These are phyloP conservation scores for Exophiala bonariae DNA, from an alignment of 2,329 filamentous ascomycete genomes.

Conservation along the genomic window DNA sequence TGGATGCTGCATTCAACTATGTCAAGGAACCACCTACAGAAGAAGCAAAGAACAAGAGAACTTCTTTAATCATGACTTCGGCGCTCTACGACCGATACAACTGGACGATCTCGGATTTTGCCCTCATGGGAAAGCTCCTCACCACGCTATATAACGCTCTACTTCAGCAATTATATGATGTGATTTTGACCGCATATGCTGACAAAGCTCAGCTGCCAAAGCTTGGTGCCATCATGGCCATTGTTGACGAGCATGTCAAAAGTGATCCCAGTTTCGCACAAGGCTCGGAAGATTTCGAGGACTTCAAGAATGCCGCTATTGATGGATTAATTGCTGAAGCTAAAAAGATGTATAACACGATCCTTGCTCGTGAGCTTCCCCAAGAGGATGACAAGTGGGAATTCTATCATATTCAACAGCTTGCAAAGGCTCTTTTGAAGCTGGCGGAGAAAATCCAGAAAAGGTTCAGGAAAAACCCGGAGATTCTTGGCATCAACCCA, in stretches of 20 bases:
- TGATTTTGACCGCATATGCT: constrained; percentile 87
- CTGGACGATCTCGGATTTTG: constrained; percentile 70
- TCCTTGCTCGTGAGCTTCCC: constrained; percentile 78
- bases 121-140: constrained; percentile 73
- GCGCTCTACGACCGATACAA: constrained; percentile 59
- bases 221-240: constrained; percentile 74
- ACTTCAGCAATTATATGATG: constrained; percentile 80
- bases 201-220: constrained; percentile 69
- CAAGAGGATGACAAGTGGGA: constrained; percentile 81
- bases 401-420: constrained; percentile 83
- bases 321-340: constrained; percentile 73
- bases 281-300: constrained; percentile 66
- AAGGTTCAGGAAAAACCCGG: constrained; percentile 81
- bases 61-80: constrained; percentile 42
- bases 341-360: constrained; percentile 73
- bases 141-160: constrained; percentile 75
- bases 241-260: constrained; percentile 81
- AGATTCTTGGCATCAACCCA: constrained; percentile 76
- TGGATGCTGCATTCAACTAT: constrained; percentile 81
- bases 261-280: constrained; percentile 74
- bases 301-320: constrained; percentile 71
- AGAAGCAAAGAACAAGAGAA: constrained; percentile 58
- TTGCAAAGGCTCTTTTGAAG: constrained; percentile 82
- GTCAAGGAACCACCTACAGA: constrained; percentile 71
- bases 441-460: constrained; percentile 88